Percentiles rank a stretch among this genome's conserved stretches.
Evolutionary conservation across 1,284 basidiomycete species (phyloP).

Genomic region (Ceratobasidium sp.): DNA sequence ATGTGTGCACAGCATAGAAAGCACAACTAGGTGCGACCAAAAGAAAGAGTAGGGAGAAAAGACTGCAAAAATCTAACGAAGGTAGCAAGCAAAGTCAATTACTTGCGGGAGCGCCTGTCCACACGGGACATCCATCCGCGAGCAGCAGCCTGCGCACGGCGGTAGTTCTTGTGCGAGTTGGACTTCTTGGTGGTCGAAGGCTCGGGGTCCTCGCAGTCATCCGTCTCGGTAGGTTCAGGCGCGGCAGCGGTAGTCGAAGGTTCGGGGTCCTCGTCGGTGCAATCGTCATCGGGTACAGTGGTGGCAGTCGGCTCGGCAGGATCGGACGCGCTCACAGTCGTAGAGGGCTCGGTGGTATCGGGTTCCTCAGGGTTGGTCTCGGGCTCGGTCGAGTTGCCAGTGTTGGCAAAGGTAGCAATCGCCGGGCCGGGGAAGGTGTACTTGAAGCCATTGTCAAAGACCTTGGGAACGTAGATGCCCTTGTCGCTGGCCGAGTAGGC

Average conservation of each 20-base stretch:
- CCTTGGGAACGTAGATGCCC: slow-evolving; percentile 37
- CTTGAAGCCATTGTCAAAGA: slow-evolving; percentile 32
- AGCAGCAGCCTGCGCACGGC: not conserved
- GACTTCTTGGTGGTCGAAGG: not conserved
- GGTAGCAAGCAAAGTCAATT: not conserved
- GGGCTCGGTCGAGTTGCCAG: not conserved
- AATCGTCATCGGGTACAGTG: slow-evolving; percentile 1
- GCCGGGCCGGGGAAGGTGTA: slow-evolving; percentile 40
- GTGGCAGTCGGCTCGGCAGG: not conserved
- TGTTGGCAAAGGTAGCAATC: slow-evolving; percentile 2
- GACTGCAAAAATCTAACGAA: not conserved
- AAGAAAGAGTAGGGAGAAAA: not conserved
- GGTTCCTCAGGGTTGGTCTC: not conserved
- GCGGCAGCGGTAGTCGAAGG: not conserved
- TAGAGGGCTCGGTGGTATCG: not conserved
- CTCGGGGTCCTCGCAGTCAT: slow-evolving; percentile 1
- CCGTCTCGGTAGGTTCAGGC: not conserved
- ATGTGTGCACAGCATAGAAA: too few species aligned
- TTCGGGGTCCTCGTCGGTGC: slow-evolving; percentile 8
- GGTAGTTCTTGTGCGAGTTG: slow-evolving; percentile 8
- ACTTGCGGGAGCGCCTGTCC: slow-evolving; percentile 18
- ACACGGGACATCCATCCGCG: slow-evolving; percentile 2
- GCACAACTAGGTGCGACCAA: not conserved
- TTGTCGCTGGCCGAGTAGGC: slow-evolving; percentile 41
- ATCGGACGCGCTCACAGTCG: not conserved